Evolutionary conservation across 164 flowering plant genomes (phyloP).

Genomic region (Magnolia sinica): DNA sequence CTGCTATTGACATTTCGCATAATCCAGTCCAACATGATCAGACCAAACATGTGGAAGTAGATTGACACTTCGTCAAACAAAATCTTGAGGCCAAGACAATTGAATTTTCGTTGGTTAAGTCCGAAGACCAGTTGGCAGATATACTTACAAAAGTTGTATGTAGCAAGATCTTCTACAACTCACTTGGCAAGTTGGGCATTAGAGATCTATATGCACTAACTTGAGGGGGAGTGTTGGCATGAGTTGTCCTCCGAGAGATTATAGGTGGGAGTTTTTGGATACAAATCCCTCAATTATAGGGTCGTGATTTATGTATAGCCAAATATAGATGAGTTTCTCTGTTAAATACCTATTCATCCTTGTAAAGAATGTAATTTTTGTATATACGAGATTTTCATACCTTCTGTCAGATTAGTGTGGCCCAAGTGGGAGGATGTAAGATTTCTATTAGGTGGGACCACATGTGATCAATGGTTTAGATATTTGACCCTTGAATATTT

Average conservation of each 20-base stretch:
- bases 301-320: slow-evolving; percentile 5
- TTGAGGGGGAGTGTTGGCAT: background rate
- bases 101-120: too few species aligned
- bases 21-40: slow-evolving; percentile 11
- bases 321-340: slow-evolving; percentile 1
- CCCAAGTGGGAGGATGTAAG: too few species aligned
- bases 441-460: too few species aligned
- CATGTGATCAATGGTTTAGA: too few species aligned
- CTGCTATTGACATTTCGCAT: background rate
- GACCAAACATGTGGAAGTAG: slow-evolving; percentile 9
- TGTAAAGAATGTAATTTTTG: slow-evolving; percentile 3
- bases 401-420: too few species aligned
- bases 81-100: background rate
- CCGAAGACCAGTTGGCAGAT: too few species aligned
- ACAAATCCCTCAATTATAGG: background rate
- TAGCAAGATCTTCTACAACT: slow-evolving; percentile 10
- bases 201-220: slow-evolving; percentile 8
- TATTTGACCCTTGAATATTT: too few species aligned
- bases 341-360: slow-evolving; percentile 6
- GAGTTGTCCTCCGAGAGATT: background rate
- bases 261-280: background rate
- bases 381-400: background rate
- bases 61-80: background rate
- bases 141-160: slow-evolving; percentile 4
- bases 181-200: slow-evolving; percentile 11